Evolutionary conservation across 2,329 filamentous ascomycete genomes (phyloP).

Genomic region (Setomelanomma holmii): DNA sequence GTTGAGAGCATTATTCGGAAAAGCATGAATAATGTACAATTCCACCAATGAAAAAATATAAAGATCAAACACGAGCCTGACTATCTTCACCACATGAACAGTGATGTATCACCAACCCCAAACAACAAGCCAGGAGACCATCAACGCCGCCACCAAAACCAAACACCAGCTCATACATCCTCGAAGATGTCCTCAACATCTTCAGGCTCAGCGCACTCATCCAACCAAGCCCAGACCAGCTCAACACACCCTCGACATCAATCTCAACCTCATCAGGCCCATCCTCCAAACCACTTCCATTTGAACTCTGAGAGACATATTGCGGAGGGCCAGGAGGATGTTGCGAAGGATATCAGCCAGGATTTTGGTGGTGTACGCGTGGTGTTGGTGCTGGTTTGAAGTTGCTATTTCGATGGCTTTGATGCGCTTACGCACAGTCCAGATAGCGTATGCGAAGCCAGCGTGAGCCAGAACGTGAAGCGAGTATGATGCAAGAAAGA

Average conservation of each 20-base stretch:
- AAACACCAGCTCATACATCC: neutral
- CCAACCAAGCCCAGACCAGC: neutral
- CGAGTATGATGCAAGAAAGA: too few relatives aligned
- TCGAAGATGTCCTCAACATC: neutral
- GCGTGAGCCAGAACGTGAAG: too few relatives aligned
- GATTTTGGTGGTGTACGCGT: neutral
- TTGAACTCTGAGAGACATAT: neutral
- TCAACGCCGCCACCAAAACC: too few relatives aligned
- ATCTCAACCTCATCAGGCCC: neutral
- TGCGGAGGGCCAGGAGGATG: neutral
- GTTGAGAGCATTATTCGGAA: conserved; percentile 26
- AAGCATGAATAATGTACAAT: too few relatives aligned
- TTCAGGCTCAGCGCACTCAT: neutral
- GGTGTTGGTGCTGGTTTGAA: neutral
- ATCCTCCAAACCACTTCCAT: neutral
- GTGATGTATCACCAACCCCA: neutral
- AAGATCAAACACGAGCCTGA: neutral
- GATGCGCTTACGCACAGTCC: neutral
- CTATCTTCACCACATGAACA: neutral
- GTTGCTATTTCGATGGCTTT: neutral
- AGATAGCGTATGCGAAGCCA: too few relatives aligned
- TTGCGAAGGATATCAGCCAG: neutral
- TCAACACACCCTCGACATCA: neutral
- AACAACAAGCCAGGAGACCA: neutral
- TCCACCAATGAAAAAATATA: too few relatives aligned